Percentiles rank a stretch among this genome's conserved stretches.
Conservation (phyloP, 73 alveolate species). For the Tetrahymena thermophila region DNA sequence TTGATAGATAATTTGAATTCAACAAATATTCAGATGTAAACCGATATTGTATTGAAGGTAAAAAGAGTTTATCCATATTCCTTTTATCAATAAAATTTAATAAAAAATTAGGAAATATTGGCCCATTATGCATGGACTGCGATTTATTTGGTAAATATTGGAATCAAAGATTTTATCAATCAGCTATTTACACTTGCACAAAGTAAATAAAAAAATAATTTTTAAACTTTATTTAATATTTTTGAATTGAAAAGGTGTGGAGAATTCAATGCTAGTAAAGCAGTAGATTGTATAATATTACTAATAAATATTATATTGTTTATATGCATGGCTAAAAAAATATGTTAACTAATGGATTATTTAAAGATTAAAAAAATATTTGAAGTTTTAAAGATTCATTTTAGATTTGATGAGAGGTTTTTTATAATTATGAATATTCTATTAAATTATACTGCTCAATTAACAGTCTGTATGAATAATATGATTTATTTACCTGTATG, state of each 20-base stretch:
- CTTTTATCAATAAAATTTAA: not conserved
- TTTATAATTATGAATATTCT: not conserved
- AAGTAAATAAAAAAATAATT: not conserved
- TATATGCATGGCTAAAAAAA: not conserved
- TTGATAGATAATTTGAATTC: not conserved
- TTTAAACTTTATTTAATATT: not conserved
- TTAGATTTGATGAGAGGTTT: not conserved
- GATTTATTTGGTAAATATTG: not conserved
- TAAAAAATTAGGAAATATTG: not conserved
- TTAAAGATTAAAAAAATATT: not conserved
- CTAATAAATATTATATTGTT: not conserved
- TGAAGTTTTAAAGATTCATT: not conserved
- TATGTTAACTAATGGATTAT: not conserved
- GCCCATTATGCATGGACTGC: not conserved
- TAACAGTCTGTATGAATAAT: not conserved
- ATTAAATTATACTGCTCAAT: not conserved
- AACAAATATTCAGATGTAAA: not conserved
- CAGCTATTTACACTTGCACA: not conserved
- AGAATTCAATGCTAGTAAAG: not conserved
- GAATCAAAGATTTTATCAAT: not conserved
- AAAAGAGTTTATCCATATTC: too few relatives aligned
- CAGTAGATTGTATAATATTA: not conserved
- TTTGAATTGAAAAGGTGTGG: not conserved
- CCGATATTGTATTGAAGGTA: not conserved
- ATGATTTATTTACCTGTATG: not conserved